Percentiles rank a stretch among this genome's conserved stretches.
Conservation (phyloP, 495 filamentous ascomycete genomes). For the Lophiostoma macrostomum region DNA sequence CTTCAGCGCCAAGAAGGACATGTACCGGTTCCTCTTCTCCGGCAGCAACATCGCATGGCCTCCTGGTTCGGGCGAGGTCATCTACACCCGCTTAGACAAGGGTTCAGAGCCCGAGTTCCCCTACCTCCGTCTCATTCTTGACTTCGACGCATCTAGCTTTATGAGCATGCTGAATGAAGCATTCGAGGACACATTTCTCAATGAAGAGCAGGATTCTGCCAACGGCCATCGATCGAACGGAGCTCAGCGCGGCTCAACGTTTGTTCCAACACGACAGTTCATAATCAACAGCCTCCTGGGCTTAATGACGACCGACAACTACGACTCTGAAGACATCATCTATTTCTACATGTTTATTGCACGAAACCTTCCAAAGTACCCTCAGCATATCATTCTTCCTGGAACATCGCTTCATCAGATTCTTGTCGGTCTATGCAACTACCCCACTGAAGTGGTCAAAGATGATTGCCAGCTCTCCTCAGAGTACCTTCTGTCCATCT, state of each 20-base stretch:
- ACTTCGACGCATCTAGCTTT: slow-evolving; percentile 87
- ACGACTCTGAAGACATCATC: slow-evolving; percentile 76
- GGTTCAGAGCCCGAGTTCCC: slow-evolving; percentile 67
- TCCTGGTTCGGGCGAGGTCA: slow-evolving; percentile 50
- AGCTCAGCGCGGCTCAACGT: slow-evolving; percentile 7
- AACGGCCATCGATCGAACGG: slow-evolving; percentile 40
- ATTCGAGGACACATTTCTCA: slow-evolving; percentile 92
- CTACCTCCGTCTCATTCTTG: slow-evolving; percentile 76
- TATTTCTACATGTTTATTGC: slow-evolving; percentile 98
- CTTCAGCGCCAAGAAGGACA: slow-evolving; percentile 70
- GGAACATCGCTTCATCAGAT: slow-evolving; percentile 80
- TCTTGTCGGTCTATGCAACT: slow-evolving; percentile 77
- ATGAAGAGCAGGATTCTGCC: slow-evolving; percentile 62
- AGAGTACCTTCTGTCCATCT: slow-evolving; percentile 90
- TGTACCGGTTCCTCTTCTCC: slow-evolving; percentile 92
- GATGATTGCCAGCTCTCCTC: slow-evolving; percentile 95
- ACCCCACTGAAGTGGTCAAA: slow-evolving; percentile 73
- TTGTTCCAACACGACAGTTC: slow-evolving; percentile 84
- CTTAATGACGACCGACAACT: slow-evolving; percentile 72
- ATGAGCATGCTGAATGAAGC: slow-evolving; percentile 95
- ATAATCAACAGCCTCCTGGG: slow-evolving; percentile 85
- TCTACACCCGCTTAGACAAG: slow-evolving; percentile 51
- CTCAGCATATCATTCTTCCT: slow-evolving; percentile 87
- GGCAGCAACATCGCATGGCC: slow-evolving; percentile 69
- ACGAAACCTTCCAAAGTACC: slow-evolving; percentile 92